Evolutionary conservation across 2,329 filamentous ascomycete species (phyloP).

Genomic region (Elsinoe perseae): DNA sequence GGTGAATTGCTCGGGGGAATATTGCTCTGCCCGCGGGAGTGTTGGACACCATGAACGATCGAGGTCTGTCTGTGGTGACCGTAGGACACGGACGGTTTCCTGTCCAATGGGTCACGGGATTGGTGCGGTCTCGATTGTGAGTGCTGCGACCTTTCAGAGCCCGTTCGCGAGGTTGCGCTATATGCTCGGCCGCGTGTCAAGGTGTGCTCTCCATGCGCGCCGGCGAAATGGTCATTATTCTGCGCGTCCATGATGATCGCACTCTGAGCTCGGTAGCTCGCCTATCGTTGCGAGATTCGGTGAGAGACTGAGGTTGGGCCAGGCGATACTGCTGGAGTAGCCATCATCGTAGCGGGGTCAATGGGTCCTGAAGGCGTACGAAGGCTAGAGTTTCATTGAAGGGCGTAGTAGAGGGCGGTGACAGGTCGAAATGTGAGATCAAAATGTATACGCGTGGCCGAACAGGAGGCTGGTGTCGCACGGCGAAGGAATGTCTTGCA

Average conservation of each 20-base stretch:
- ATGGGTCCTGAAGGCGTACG: neutral
- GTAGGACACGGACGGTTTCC: slow-evolving; percentile 53
- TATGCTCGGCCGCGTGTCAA: slow-evolving; percentile 40
- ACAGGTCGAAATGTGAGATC: neutral
- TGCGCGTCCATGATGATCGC: neutral
- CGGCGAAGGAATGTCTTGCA: neutral
- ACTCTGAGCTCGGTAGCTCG: neutral
- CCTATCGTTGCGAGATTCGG: neutral
- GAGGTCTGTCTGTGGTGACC: slow-evolving; percentile 94
- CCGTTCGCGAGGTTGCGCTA: slow-evolving; percentile 35
- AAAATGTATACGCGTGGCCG: neutral
- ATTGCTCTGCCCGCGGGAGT: slow-evolving; percentile 80
- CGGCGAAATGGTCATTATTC: neutral
- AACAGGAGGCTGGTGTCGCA: slow-evolving; percentile 5
- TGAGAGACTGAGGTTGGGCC: neutral
- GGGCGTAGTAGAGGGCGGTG: neutral
- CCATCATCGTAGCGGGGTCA: slow-evolving; percentile 3
- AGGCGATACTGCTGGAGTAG: slow-evolving; percentile 1
- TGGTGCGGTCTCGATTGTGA: slow-evolving; percentile 35
- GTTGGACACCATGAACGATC: slow-evolving; percentile 92
- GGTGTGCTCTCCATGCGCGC: slow-evolving; percentile 25
- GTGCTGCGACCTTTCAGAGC: slow-evolving; percentile 34
- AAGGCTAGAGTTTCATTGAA: neutral
- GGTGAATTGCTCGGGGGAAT: slow-evolving; percentile 60
- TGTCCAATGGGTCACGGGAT: slow-evolving; percentile 37